Evolutionary conservation across 495 filamentous ascomycete genomes (phyloP).

Genomic region (Penicillium arizonense): DNA sequence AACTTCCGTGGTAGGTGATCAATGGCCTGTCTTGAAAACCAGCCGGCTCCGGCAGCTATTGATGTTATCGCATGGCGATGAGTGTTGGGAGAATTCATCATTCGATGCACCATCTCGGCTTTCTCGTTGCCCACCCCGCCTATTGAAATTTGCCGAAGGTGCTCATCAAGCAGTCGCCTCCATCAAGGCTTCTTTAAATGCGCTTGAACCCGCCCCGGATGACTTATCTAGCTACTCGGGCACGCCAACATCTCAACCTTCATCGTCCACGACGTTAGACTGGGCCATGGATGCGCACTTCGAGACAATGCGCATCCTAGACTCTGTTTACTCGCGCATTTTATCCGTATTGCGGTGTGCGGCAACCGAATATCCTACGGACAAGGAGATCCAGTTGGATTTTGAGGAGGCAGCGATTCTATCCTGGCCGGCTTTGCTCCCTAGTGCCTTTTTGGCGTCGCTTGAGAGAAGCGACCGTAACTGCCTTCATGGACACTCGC

Average conservation of each 20-base stretch:
- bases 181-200: not conserved
- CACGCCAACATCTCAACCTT: conserved; percentile 6
- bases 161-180: conserved; percentile 2
- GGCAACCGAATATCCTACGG: not conserved
- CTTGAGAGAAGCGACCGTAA: conserved; percentile 1
- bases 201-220: not conserved
- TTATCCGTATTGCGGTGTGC: not conserved
- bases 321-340: not conserved
- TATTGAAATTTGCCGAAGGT: conserved; percentile 4
- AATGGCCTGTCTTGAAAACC: conserved; percentile 6
- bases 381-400: conserved; percentile 19
- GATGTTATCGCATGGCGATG: not conserved
- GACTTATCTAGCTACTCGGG: conserved; percentile 1
- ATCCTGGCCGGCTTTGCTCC: conserved; percentile 6
- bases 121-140: conserved; percentile 4
- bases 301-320: not conserved
- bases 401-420: conserved; percentile 22
- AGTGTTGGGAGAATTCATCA: conserved; percentile 3
- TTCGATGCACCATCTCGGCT: conserved; percentile 3
- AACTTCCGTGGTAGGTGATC: not conserved
- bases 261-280: not conserved
- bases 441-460: conserved; percentile 3
- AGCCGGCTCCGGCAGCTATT: conserved; percentile 7
- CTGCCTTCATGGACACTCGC: not conserved
- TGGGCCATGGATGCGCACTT: not conserved